Percentiles rank a stretch among this genome's conserved stretches.
phyloP scores from a whole-genome alignment of 2,329 filamentous ascomycete genomes.

The Aaosphaeria pasadenensis region DNA sequence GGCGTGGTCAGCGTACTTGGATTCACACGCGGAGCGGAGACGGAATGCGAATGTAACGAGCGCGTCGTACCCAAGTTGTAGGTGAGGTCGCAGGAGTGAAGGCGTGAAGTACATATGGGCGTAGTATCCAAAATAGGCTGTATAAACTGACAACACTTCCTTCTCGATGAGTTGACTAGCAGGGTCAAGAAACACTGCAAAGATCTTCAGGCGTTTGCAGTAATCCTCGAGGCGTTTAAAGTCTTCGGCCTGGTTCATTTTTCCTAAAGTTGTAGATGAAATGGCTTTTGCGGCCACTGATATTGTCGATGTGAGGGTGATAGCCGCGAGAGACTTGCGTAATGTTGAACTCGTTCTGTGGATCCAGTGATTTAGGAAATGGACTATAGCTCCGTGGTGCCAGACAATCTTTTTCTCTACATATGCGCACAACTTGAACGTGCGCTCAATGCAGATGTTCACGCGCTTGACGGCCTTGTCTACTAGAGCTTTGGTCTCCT shows the following conservation, averaged over 20 bases:
- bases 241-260: slow-evolving; percentile 16
- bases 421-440: slow-evolving; percentile 12
- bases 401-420: slow-evolving; percentile 21
- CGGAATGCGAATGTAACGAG: slow-evolving; percentile 28
- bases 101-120: slow-evolving; percentile 23
- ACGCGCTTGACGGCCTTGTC: slow-evolving; percentile 20
- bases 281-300: slow-evolving; percentile 6
- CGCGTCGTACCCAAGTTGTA: slow-evolving; percentile 22
- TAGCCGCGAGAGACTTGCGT: slow-evolving; percentile 16
- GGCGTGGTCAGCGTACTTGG: slow-evolving; percentile 13
- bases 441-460: slow-evolving; percentile 18
- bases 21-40: slow-evolving; percentile 18
- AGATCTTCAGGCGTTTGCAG: slow-evolving; percentile 18
- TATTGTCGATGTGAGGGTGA: slow-evolving; percentile 24
- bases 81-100: slow-evolving; percentile 15
- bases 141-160: slow-evolving; percentile 21
- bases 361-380: slow-evolving; percentile 27
- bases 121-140: slow-evolving; percentile 33
- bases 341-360: slow-evolving; percentile 20
- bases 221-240: slow-evolving; percentile 23
- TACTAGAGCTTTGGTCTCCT: slow-evolving; percentile 4
- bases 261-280: not conserved
- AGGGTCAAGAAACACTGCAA: slow-evolving; percentile 27
- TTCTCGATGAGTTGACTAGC: slow-evolving; percentile 16
- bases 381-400: slow-evolving; percentile 31